Base-by-base conservation (phyloP, 371 early-diverging fungal species). In the Rhizomucor pusillus region DNA sequence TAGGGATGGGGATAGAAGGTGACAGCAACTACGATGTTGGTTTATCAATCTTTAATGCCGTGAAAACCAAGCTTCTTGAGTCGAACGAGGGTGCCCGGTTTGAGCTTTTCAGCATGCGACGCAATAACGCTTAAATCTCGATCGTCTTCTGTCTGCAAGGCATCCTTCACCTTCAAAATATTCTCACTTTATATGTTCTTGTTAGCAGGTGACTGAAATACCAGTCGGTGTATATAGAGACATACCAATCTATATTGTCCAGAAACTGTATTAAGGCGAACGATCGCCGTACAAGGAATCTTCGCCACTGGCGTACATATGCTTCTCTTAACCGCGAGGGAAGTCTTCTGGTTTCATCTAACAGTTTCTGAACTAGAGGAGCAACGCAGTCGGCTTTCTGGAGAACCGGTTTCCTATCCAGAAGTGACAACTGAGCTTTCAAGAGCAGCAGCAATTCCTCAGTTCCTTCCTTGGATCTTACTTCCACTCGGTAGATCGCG, bases 251-350 rank as follows among this genome's bases (percentile, higher is more conserved):
- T 33, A 1, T 13, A 7, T 29, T 29, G 7, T 29, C 29, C 29
- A 29, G 3, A 29, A 29, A 29, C 55, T 75, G 78, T 18, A 83
- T 75, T 47, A 83, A 62, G 1, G 77, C 69, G 36, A 78, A 35
- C 6, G 80, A 77, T 22, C 61, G 65, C 36, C 70, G 67, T 9
- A 81, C 61, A 18, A 83, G 53, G 6, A 67, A 63, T 47, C 77
- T 60, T 23, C 76, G 73, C 84, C 84, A 83, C 54, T 83, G 81
- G 1, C 75, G 65, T 6, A 79, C 72, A 59, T 78, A 83, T 0
- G 73, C 75, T 49, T 83, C 84, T 33, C 84, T 66, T 64, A 80
- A 65, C 35, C 76, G 57, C 2, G 70, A 55, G 0, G 84, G 84
- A 13, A 83, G 56, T 13, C 57, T 62, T 2, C 69, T 64, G 0